Percentiles rank a stretch among this genome's conserved stretches.
Conservation (phyloP, 2,329 filamentous ascomycete species). For the Ascochyta fabae region DNA sequence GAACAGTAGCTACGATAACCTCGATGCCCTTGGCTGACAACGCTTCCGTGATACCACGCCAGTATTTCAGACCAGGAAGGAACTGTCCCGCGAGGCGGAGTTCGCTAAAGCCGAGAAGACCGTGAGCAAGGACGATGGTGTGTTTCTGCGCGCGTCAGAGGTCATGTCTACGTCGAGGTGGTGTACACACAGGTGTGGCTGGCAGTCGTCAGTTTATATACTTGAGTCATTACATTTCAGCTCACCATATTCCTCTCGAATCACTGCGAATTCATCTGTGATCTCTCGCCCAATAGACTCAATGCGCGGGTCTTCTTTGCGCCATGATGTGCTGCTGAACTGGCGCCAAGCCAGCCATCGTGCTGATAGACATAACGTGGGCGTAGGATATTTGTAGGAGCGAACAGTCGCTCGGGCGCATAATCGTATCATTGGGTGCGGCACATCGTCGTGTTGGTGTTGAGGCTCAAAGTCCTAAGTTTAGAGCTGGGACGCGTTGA, state of each 20-base stretch:
- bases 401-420: constrained; percentile 34
- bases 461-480: constrained; percentile 7
- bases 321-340: constrained; percentile 33
- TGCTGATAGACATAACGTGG: not conserved
- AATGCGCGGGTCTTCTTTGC: constrained; percentile 56
- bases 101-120: constrained; percentile 71
- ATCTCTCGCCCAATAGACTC: constrained; percentile 60
- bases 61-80: constrained; percentile 67
- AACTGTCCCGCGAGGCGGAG: constrained; percentile 60
- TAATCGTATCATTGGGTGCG: constrained; percentile 40
- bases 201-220: constrained; percentile 20
- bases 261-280: constrained; percentile 66
- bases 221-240: not conserved
- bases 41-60: constrained; percentile 68
- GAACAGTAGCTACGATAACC: constrained; percentile 67
- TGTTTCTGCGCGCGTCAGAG: constrained; percentile 51
- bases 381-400: constrained; percentile 19
- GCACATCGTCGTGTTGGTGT: constrained; percentile 28
- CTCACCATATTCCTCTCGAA: constrained; percentile 64
- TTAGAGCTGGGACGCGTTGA: constrained; percentile 6
- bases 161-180: constrained; percentile 20
- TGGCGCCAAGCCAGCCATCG: constrained; percentile 16
- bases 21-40: constrained; percentile 62
- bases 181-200: constrained; percentile 44
- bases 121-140: constrained; percentile 68